Evolutionary conservation across 106 monocot species (phyloP).

Genomic region (Dendrobium chrysotoxum): DNA sequence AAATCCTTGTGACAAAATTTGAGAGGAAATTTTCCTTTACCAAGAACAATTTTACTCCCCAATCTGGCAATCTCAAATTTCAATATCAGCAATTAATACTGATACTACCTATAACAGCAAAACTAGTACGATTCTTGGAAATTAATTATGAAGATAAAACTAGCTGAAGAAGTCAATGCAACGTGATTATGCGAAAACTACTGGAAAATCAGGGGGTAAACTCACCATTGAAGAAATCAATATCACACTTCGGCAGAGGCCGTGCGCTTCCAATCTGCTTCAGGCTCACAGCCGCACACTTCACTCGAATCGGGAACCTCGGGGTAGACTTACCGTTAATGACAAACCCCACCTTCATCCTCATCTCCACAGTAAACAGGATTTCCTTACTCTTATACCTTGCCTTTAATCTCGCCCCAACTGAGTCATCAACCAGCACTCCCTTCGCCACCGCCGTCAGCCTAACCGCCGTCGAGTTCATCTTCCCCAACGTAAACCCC

Average conservation of each 20-base stretch:
- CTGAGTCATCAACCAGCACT: constrained; percentile 31
- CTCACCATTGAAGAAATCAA: constrained; percentile 32
- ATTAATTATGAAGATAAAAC: background rate
- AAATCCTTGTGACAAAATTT: background rate
- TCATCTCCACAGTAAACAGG: constrained; percentile 24
- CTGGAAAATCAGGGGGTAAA: background rate
- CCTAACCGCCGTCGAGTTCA: constrained; percentile 38
- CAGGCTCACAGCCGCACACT: constrained; percentile 30
- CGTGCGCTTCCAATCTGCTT: constrained; percentile 17
- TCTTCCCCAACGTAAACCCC: constrained; percentile 27
- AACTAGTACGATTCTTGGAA: too few species aligned
- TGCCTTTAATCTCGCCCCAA: constrained; percentile 25
- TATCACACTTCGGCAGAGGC: constrained; percentile 19
- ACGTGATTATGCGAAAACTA: background rate
- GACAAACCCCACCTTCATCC: constrained; percentile 20
- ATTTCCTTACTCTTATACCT: constrained; percentile 25
- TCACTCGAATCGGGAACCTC: constrained; percentile 27
- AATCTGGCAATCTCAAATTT: background rate
- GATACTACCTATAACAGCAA: too few species aligned
- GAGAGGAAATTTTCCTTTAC: background rate
- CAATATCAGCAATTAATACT: too few species aligned
- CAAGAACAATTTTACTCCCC: background rate
- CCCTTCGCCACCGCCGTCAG: constrained; percentile 18
- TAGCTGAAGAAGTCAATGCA: background rate
- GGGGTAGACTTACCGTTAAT: constrained; percentile 8